phyloP scores from a whole-genome alignment of 129 eudicot species.

The Flaveria sonorensis region DNA sequence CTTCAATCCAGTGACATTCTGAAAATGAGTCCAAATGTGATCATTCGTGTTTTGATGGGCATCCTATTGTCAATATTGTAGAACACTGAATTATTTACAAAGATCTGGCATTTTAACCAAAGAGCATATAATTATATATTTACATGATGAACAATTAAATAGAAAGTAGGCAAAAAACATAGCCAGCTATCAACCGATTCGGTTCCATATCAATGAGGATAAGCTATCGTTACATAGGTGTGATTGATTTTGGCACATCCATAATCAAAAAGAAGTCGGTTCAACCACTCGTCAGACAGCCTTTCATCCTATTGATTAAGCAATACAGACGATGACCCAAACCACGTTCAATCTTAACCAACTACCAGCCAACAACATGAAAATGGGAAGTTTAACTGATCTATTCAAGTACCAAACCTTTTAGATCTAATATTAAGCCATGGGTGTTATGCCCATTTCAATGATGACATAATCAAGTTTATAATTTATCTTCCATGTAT shows the following conservation, averaged over 20 bases:
- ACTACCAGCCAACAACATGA: neutral
- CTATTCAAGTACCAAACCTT: neutral
- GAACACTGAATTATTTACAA: neutral
- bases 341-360: neutral
- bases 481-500: neutral
- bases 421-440: neutral
- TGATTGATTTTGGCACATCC: no score
- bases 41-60: no score
- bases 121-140: neutral
- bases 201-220: no score
- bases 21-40: no score
- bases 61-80: no score
- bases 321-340: neutral
- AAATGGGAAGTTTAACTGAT: neutral
- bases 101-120: neutral
- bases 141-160: neutral
- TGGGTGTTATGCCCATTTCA: neutral
- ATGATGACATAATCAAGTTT: neutral
- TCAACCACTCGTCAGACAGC: neutral
- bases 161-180: neutral
- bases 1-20: no score
- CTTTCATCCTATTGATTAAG: neutral
- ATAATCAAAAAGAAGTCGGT: no score
- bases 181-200: neutral
- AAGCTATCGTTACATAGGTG: no score